Percentiles rank a stretch among this genome's conserved stretches.
These are phyloP conservation scores for Discostella stelligeroides DNA, from an alignment of 108 stramenopile genomes.

Conservation along the genomic window DNA sequence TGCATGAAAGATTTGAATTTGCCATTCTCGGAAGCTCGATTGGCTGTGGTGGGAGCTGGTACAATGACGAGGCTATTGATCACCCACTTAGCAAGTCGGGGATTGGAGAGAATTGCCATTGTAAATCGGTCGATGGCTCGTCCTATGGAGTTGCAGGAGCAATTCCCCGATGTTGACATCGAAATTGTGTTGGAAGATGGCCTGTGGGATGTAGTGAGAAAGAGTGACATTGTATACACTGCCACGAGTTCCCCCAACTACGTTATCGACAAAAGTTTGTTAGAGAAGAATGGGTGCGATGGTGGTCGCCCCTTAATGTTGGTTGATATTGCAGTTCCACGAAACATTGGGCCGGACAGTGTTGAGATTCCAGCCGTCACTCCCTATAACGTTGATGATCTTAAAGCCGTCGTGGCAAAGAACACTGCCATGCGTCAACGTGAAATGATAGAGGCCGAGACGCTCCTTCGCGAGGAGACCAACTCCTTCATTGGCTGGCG, in stretches of 20 bases:
- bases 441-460: constrained; percentile 98
- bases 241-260: constrained; percentile 88
- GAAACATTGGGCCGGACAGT: constrained; percentile 93
- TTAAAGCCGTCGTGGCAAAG: constrained; percentile 97
- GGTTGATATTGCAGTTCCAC: constrained; percentile 98
- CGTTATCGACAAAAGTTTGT: constrained; percentile 76
- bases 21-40: constrained; percentile 87
- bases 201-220: constrained; percentile 88
- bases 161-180: constrained; percentile 92
- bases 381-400: constrained; percentile 97
- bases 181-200: constrained; percentile 90
- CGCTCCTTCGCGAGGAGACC: constrained; percentile 87
- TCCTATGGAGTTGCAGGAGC: constrained; percentile 83
- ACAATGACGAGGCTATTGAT: constrained; percentile 97
- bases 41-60: constrained; percentile 96
- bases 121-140: constrained; percentile 90
- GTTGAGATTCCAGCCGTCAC: constrained; percentile 75
- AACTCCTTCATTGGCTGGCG: constrained; percentile 89
- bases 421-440: constrained; percentile 97
- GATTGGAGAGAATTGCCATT: constrained; percentile 93
- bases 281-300: constrained; percentile 81
- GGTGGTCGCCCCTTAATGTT: constrained; percentile 89
- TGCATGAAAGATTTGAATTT: constrained; percentile 82
- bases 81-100: constrained; percentile 94
- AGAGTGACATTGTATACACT: constrained; percentile 95